A percentile compares a stretch with the other conserved stretches of the same genome.
phyloP scores from a whole-genome alignment of 2,329 filamentous ascomycete species.

The Diaporthe sp. region DNA sequence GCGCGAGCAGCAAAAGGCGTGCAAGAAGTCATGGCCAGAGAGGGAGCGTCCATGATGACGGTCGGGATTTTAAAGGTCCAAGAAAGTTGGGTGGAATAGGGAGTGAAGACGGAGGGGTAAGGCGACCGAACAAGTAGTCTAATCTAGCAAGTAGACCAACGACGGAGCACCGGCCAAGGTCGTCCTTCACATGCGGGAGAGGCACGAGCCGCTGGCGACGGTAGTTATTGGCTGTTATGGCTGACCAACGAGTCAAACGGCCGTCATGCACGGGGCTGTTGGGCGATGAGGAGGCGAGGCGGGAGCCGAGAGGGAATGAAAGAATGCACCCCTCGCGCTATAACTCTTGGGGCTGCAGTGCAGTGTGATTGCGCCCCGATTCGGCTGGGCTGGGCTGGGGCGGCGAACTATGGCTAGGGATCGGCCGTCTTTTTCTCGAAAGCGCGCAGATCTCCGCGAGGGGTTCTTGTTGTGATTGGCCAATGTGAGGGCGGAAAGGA shows the following conservation, averaged over 20 bases:
- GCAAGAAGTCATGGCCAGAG: slow-evolving; percentile 37
- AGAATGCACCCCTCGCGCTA: slow-evolving; percentile 22
- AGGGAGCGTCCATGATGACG: slow-evolving; percentile 30
- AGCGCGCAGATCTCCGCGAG: slow-evolving; percentile 11
- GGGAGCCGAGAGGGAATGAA: not conserved
- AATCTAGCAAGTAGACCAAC: not conserved
- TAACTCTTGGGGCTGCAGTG: slow-evolving; percentile 21
- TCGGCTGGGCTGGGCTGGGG: slow-evolving; percentile 1
- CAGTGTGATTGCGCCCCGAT: slow-evolving; percentile 3
- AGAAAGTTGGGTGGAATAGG: not conserved
- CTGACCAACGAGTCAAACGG: not conserved
- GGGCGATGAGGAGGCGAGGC: not conserved
- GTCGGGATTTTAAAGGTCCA: not conserved
- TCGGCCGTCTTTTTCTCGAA: not conserved
- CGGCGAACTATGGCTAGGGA: slow-evolving; percentile 4
- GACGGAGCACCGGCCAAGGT: not conserved
- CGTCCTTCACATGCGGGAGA: not conserved
- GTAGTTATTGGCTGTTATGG: slow-evolving; percentile 19
- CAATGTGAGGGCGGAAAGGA: not conserved
- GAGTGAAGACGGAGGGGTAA: not conserved
- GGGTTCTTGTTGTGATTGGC: slow-evolving; percentile 1
- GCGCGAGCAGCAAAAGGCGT: slow-evolving; percentile 2
- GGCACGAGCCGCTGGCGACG: slow-evolving; percentile 3
- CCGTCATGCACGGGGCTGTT: not conserved
- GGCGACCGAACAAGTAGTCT: not conserved